Evolutionary conservation across 2,329 filamentous ascomycete genomes (phyloP), one percentile per base, ranked within the genome.

Genomic region (Exserohilum rostratum): DNA sequence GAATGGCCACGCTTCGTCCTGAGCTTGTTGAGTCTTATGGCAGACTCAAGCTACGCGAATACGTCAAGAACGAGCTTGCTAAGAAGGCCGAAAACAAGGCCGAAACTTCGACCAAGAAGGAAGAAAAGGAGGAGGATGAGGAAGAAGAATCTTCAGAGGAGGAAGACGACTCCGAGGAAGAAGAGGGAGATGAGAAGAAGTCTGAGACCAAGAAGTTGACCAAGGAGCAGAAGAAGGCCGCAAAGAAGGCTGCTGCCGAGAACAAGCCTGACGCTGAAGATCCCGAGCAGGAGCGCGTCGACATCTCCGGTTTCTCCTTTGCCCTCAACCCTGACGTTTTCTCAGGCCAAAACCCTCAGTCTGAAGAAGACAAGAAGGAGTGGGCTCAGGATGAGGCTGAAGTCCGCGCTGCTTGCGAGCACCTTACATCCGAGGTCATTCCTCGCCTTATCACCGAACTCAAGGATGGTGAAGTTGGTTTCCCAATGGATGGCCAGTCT

Each of bases 401-500:
- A 53, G 93, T 99, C 45, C 89, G 91, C 60, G 86, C 88, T 52
- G 91, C 91, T 27, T 95, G 92, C 78, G 82, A 86, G 48, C 92
- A 90, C 75, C 82, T 99, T 45, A 86, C 86, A 7, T 82, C 87
- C 7, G 87, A 89, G 56, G 85, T 91, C 50, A 89, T 99, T 61
- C 92, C 93, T n/a, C 86, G 89, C 51, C 82, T 99, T 53, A 78
- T 98, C 53, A 87, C 89, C 58, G 93, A 99, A 68, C 84, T 99
- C 54, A 89, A 90, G 71, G 91, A 96, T 62, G 93, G 91, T 6
- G 93, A 99, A 65, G 89, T 96, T 63, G 95, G 93, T 68, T 98
- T 98, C 80, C 95, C 95, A 11, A 97, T 98, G 91, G 96, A 99
- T 68, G 95, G 95, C n/a, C 86, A 90, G 69, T 97, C 93, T 17